Conservation (phyloP, 164 flowering plant genomes). For the Cinnamomum micranthum region DNA sequence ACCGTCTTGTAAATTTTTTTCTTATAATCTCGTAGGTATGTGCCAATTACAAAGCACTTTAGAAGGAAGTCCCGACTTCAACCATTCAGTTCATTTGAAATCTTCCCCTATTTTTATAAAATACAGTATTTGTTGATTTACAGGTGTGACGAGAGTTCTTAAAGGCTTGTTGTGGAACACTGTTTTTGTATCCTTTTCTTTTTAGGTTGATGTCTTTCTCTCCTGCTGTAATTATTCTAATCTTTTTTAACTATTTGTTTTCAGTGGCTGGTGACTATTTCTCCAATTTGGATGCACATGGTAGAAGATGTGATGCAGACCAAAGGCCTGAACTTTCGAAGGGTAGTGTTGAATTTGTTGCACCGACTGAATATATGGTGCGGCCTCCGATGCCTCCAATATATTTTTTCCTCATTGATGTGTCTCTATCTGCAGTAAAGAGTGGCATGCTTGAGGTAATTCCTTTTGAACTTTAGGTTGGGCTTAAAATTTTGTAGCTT, state of each 20-base stretch:
- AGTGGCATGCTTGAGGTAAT: slow-evolving; percentile 98
- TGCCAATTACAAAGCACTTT: no score
- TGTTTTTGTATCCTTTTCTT: no score
- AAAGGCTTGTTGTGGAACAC: no score
- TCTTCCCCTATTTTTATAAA: no score
- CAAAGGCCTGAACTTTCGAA: slow-evolving; percentile 88
- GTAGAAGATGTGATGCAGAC: slow-evolving; percentile 77
- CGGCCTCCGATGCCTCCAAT: slow-evolving; percentile 99
- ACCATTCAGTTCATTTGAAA: no score
- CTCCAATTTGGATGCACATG: slow-evolving; percentile 77
- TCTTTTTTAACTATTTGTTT: neutral
- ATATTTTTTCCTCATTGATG: slow-evolving; percentile 94
- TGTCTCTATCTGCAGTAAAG: slow-evolving; percentile 75
- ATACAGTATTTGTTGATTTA: no score
- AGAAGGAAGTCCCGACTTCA: no score
- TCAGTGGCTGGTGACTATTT: slow-evolving; percentile 90
- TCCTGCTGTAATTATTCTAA: neutral
- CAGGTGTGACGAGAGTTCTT: no score
- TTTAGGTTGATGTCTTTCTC: neutral
- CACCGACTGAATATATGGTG: slow-evolving; percentile 97
- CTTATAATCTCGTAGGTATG: no score
- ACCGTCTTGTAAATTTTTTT: no score
- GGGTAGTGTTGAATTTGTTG: slow-evolving; percentile 97
- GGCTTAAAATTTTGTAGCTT: neutral
- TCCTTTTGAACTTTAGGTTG: slow-evolving; percentile 3